A percentile compares a stretch with the other conserved stretches of the same genome.
Conservation (phyloP, 495 filamentous ascomycete genomes). For the Penicillium longicatenatum region DNA sequence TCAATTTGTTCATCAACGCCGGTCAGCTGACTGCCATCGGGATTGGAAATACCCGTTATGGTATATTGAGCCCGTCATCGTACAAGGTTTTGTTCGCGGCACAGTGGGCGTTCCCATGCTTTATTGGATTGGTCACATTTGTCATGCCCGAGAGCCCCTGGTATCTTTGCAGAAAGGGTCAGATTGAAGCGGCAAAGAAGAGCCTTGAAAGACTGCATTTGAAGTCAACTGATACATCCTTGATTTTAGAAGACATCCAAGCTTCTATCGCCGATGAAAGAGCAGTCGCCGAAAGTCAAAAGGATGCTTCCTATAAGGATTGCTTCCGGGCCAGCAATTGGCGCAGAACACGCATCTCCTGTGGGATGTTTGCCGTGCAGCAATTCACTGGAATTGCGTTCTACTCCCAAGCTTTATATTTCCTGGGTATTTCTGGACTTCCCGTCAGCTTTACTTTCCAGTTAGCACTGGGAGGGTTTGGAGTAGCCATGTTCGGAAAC, state of each 20-base stretch:
- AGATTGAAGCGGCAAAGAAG: conserved; percentile 2
- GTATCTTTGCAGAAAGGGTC: conserved; percentile 7
- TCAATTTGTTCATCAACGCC: conserved; percentile 15
- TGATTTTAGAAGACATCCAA: conserved; percentile 2
- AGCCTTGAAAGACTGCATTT: conserved; percentile 7
- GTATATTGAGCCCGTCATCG: conserved; percentile 5
- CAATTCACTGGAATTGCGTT: conserved; percentile 13
- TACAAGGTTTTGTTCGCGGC: conserved; percentile 11
- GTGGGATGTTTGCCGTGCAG: conserved; percentile 16
- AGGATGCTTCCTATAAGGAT: neutral
- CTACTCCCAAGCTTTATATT: conserved; percentile 14
- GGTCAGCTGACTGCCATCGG: conserved; percentile 10
- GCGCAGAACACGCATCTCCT: conserved; percentile 12
- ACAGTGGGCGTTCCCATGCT: conserved; percentile 15
- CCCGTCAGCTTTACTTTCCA: conserved; percentile 4
- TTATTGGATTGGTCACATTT: neutral
- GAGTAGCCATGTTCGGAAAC: conserved; percentile 13
- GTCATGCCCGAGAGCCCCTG: conserved; percentile 12
- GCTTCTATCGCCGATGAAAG: neutral
- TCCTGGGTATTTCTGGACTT: conserved; percentile 10
- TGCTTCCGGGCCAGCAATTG: conserved; percentile 12
- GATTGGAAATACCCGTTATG: conserved; percentile 6
- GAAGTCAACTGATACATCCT: neutral
- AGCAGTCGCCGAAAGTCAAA: neutral
- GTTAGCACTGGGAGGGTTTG: conserved; percentile 10